Base-by-base conservation (phyloP, 495 filamentous ascomycete genomes). In the Lasiosphaeria miniovina region DNA sequence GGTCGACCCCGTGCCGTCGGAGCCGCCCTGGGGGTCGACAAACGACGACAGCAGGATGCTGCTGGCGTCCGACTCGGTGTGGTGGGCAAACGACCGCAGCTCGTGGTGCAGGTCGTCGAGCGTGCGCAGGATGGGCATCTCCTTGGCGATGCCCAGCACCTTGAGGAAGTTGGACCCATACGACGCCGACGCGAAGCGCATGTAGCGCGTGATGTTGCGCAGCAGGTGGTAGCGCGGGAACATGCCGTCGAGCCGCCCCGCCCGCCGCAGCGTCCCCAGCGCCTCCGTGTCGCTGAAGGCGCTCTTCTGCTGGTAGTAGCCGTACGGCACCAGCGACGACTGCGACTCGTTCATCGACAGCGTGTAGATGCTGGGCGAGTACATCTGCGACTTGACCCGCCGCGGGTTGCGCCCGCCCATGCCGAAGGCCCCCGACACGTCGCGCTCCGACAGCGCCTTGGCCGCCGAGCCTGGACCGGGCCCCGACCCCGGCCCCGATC, bases 11-110 rank as follows among this genome's bases (percentile, higher is more conserved):
- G 84, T 84, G 5, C 82, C 78, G 64, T 93, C 88, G 3, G 86
- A 84, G 7, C 89, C 89, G 36, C 89, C 89, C 33, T 85, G 83
- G 8, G 88, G 84, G 66, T 93, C 89, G 53, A 88, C 83, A 64
- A 88, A 90, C 4, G 89, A 91, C 0, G 88, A 88, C 1, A 93
- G 73, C 0, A 92, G 79, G 45, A 93, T 90, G 14, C 85, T 86
- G 40, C 81, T 82, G 11, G 85, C 73, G 3, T 87, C 85, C 2
- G 89, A 77, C 6, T 85, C 80, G 1, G 87, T 88, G 66, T 91
- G 85, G 52, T 84, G 81, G 4, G 87, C 87, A 64, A 91, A 93
- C 0, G 84, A 87, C 41, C 82, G 84, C 54, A 91, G 82, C 60
- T 91, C 88, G 55, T 82, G 79, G 56, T 85, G 84, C 17, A 80